Evolutionary conservation across 352 stramenopile species (phyloP).

Genomic region (Phytophthora constricta): DNA sequence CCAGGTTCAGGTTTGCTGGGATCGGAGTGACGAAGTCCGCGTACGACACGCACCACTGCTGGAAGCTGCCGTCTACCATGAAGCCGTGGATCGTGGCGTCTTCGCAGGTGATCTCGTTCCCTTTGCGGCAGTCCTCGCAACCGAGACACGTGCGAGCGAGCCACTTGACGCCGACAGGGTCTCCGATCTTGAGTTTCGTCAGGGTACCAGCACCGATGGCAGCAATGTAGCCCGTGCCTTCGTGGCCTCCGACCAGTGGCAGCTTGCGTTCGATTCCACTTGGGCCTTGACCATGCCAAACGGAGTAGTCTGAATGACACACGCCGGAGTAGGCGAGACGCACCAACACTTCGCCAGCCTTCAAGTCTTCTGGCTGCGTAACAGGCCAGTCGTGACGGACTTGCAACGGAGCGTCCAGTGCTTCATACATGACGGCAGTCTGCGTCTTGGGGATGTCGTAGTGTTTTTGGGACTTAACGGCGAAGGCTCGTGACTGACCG

Average conservation of each 20-base stretch:
- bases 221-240: slow-evolving; percentile 59
- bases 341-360: slow-evolving; percentile 55
- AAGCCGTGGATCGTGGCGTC: slow-evolving; percentile 44
- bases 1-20: slow-evolving; percentile 52
- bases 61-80: slow-evolving; percentile 54
- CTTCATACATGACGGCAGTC: slow-evolving; percentile 55
- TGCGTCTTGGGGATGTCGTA: slow-evolving; percentile 64
- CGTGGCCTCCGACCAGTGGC: slow-evolving; percentile 63
- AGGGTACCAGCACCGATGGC: slow-evolving; percentile 53
- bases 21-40: slow-evolving; percentile 77
- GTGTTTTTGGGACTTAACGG: slow-evolving; percentile 42
- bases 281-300: slow-evolving; percentile 48
- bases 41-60: slow-evolving; percentile 77
- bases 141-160: slow-evolving; percentile 55
- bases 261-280: no score
- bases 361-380: slow-evolving; percentile 48
- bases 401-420: slow-evolving; percentile 51
- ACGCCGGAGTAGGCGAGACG: slow-evolving; percentile 59
- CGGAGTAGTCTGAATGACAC: slow-evolving; percentile 56
- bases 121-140: slow-evolving; percentile 64
- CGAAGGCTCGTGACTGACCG: no score
- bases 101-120: slow-evolving; percentile 49
- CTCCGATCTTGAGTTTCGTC: slow-evolving; percentile 55
- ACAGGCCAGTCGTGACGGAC: slow-evolving; percentile 59
- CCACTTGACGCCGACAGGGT: slow-evolving; percentile 62